A percentile compares a stretch with the other conserved stretches of the same genome.
Conservation (phyloP, 176 grass and related monocot genomes). For the Rhynchospora breviuscula region DNA sequence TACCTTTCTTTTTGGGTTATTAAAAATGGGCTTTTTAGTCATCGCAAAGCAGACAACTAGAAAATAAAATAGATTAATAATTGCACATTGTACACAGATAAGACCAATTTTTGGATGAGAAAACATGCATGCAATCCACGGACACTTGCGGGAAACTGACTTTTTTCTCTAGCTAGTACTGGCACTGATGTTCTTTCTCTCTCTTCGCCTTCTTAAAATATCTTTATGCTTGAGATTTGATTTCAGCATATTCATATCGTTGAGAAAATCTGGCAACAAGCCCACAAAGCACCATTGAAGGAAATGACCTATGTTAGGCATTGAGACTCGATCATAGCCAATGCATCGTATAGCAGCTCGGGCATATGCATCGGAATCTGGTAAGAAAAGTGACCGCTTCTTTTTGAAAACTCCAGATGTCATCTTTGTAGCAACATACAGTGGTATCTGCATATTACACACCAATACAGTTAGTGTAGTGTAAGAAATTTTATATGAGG, state of each 20-base stretch:
- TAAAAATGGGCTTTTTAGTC: no score
- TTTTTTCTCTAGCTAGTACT: background rate
- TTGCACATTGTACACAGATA: background rate
- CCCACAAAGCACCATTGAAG: slow-evolving; percentile 34
- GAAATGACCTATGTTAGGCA: slow-evolving; percentile 40
- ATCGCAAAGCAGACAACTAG: background rate
- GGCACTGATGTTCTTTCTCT: background rate
- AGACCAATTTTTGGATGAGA: background rate
- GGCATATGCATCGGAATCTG: slow-evolving; percentile 34
- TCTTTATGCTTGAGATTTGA: slow-evolving; percentile 31
- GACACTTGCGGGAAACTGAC: background rate
- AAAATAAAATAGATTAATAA: background rate
- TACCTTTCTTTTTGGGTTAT: no score
- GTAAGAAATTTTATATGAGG: background rate
- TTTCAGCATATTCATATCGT: slow-evolving; percentile 28
- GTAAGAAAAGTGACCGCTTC: slow-evolving; percentile 1
- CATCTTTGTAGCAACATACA: slow-evolving; percentile 45
- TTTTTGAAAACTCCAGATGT: background rate
- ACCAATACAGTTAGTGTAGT: background rate
- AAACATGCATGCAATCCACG: background rate
- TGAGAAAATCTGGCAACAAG: slow-evolving; percentile 28
- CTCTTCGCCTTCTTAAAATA: background rate
- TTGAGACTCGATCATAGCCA: slow-evolving; percentile 36
- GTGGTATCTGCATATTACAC: slow-evolving; percentile 17
- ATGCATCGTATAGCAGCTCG: slow-evolving; percentile 36